Evolutionary conservation across 192 early-diverging fungal genomes (phyloP).

Genomic region (Coemansia sp.): DNA sequence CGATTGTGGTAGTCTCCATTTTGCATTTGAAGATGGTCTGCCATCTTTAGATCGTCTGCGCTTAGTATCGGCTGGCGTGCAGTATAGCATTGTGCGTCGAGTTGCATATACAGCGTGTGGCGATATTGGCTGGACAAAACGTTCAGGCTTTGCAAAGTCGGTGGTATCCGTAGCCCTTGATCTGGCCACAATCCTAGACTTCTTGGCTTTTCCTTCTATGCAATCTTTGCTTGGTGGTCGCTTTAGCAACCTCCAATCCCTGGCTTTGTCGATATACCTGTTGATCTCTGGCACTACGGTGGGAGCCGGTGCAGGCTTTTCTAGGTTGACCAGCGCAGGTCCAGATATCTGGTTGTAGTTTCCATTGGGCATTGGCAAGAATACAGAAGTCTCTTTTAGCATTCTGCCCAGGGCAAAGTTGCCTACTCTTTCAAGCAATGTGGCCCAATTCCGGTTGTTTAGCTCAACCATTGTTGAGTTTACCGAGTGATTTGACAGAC

Average conservation of each 20-base stretch:
- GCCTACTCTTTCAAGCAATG: constrained; percentile 25
- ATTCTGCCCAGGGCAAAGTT: constrained; percentile 27
- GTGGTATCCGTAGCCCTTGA: no score
- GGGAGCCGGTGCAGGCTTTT: no score
- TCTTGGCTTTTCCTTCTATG: no score
- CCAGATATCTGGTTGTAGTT: constrained; percentile 41
- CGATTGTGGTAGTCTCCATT: constrained; percentile 15
- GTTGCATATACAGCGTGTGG: no score
- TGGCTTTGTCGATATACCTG: no score
- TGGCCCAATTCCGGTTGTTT: constrained; percentile 16
- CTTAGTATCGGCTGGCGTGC: neutral
- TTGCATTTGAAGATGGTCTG: neutral
- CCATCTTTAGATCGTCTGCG: neutral
- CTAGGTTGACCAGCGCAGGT: constrained; percentile 9
- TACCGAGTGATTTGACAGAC: constrained; percentile 21
- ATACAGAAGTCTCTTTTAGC: constrained; percentile 28
- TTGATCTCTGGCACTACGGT: no score
- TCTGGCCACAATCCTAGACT: no score
- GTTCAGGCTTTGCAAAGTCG: no score
- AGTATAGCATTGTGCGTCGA: no score
- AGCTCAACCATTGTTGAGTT: constrained; percentile 44
- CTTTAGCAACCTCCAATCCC: no score
- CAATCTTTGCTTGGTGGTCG: no score
- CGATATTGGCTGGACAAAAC: no score
- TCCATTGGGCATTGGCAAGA: constrained; percentile 27